phyloP scores from a whole-genome alignment of 148 eudicot genomes.

The Drosera capensis region DNA sequence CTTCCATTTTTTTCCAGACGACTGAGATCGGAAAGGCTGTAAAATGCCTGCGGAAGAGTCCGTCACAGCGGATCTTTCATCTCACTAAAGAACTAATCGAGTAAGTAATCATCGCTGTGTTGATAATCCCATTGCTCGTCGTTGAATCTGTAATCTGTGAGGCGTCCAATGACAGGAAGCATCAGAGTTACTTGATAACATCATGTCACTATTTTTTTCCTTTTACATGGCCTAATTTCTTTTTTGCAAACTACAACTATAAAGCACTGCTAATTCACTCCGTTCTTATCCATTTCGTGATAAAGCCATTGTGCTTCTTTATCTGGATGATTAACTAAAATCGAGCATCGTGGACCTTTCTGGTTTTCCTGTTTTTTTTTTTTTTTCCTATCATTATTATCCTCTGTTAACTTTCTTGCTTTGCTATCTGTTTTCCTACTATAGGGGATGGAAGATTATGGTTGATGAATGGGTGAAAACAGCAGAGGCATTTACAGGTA shows the following conservation, averaged over 20 bases:
- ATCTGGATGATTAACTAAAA: no score
- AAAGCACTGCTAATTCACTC: no score
- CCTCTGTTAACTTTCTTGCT: background rate
- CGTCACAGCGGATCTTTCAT: conserved; percentile 38
- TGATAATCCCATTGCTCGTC: background rate
- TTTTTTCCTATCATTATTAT: background rate
- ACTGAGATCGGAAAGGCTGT: conserved; percentile 92
- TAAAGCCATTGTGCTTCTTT: no score
- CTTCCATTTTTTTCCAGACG: conserved; percentile 37
- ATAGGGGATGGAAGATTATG: conserved; percentile 66
- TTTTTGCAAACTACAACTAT: no score
- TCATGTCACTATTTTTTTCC: no score
- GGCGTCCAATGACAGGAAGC: background rate
- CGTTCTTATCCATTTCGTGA: no score
- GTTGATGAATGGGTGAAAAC: conserved; percentile 70
- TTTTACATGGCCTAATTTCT: no score
- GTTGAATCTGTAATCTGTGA: background rate
- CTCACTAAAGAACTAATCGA: conserved; percentile 49
- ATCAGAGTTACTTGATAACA: no score
- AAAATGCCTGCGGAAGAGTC: conserved; percentile 46
- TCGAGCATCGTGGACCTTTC: no score
- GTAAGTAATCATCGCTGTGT: conserved; percentile 30
- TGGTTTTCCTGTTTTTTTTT: background rate
- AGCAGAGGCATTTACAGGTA: conserved; percentile 40
- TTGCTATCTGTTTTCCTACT: conserved; percentile 7